These are phyloP conservation scores for Leptomonas pyrrhocoris DNA, from an alignment of 208 protist genomes.

Conservation along the genomic window DNA sequence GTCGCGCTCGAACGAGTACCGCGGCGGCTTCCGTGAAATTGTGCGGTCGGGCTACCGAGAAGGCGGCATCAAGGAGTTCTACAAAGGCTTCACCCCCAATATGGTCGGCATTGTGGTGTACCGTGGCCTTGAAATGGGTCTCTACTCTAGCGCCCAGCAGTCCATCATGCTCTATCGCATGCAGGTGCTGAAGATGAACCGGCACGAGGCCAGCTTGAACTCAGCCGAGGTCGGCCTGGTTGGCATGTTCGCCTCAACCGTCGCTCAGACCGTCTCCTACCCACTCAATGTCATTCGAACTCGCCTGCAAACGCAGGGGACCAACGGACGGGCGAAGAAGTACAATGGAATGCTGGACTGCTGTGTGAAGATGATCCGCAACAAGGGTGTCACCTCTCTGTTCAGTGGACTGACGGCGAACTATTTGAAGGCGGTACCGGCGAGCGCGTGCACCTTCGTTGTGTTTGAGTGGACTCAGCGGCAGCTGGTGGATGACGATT, in stretches of 20 bases:
- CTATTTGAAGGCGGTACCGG: slow-evolving; percentile 89
- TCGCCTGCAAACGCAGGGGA: slow-evolving; percentile 88
- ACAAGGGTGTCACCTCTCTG: slow-evolving; percentile 77
- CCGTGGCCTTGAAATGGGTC: slow-evolving; percentile 87
- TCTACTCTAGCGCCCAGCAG: slow-evolving; percentile 88
- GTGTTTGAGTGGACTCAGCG: slow-evolving; percentile 84
- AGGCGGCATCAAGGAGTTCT: slow-evolving; percentile 85
- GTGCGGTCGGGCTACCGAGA: slow-evolving; percentile 59
- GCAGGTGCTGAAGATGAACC: slow-evolving; percentile 55
- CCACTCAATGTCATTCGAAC: slow-evolving; percentile 91
- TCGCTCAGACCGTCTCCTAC: slow-evolving; percentile 91
- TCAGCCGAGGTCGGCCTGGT: slow-evolving; percentile 71
- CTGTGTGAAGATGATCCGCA: slow-evolving; percentile 78
- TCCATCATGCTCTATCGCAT: slow-evolving; percentile 87
- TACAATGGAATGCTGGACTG: slow-evolving; percentile 91
- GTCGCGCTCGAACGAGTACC: slow-evolving; percentile 69
- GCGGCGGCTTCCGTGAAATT: slow-evolving; percentile 67
- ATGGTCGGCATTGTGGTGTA: slow-evolving; percentile 90
- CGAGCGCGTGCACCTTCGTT: slow-evolving; percentile 86
- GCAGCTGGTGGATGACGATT: slow-evolving; percentile 70
- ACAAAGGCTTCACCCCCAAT: slow-evolving; percentile 81
- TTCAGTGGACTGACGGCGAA: slow-evolving; percentile 91
- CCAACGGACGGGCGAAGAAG: slow-evolving; percentile 72
- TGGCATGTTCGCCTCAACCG: slow-evolving; percentile 78
- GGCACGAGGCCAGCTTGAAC: slow-evolving; percentile 68